Base-by-base conservation (phyloP, 768 basidiomycete genomes). In the Boletus reticuloceps region DNA sequence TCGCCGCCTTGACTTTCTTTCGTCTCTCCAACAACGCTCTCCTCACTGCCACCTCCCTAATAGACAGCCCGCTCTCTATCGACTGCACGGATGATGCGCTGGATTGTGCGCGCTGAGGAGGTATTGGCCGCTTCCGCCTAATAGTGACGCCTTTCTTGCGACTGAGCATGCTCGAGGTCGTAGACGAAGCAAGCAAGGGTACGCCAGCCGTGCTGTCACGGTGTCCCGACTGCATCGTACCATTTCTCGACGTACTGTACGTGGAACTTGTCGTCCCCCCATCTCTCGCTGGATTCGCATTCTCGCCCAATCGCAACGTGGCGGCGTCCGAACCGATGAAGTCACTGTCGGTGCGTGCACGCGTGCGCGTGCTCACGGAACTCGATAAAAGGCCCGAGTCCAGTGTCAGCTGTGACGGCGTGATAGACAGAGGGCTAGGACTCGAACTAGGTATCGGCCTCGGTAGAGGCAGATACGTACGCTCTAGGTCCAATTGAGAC, bases 51-150 rank as follows among this genome's bases (percentile, higher is more conserved):
- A 55, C 39, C 8, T 71, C 68, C 31, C 54, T 61, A 17, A 40
- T 42, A 19, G 68, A 69, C 11, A 65, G 6, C 29, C 52, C 53
- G 27, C 66, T 61, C 39, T 61, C 68, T 6, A 60, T 20, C 19
- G 69, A 68, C 44, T 61, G 58, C 31, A 67, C 50, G 0, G 68
- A 69, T 9, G 68, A 69, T 6, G 70, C 62, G 2, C 58, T 68
- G 4, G 69, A 71, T 9, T 63, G 55, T 17, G 53, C 61, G 10
- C 68, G 69, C 13, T 50, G 31, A 12, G 58, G 60, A 8, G 45
- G 57, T 45, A 42, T 53, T 5, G 68, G 68, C 25, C 61, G 60
- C 50, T 58, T 68, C 38, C 61, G 59, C 46, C 51, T 52, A 1
- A 47, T 57, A 27, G 41, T 47, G 7, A 63, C 52, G 2, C 63